Evolutionary conservation across 2,329 filamentous ascomycete genomes (phyloP).

Genomic region (Huntiella savannae): DNA sequence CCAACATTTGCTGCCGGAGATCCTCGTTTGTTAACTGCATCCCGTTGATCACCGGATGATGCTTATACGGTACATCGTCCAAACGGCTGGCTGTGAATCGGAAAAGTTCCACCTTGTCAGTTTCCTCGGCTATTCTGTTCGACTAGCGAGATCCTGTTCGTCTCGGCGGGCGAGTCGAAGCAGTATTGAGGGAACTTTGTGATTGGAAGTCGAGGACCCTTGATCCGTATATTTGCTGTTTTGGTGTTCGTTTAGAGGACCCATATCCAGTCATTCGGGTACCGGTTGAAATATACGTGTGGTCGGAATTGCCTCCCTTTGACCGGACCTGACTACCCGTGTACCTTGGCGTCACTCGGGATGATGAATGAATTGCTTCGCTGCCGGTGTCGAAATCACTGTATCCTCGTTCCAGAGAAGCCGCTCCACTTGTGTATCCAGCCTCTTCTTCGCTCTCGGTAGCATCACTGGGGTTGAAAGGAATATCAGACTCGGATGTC

Average conservation of each 20-base stretch:
- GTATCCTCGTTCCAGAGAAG: constrained; percentile 2
- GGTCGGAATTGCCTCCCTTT: constrained; percentile 25
- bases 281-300: constrained; percentile 32
- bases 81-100: constrained; percentile 66
- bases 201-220: constrained; percentile 2
- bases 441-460: constrained; percentile 54
- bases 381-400: constrained; percentile 24
- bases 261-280: not conserved
- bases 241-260: constrained; percentile 20
- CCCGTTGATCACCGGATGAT: constrained; percentile 39
- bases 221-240: constrained; percentile 28
- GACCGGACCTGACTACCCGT: too few relatives aligned
- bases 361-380: too few relatives aligned
- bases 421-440: not conserved
- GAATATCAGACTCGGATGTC: constrained; percentile 33
- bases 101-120: too few relatives aligned
- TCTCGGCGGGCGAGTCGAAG: constrained; percentile 25
- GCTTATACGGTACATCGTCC: constrained; percentile 64
- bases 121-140: not conserved
- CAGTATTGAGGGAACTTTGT: constrained; percentile 7
- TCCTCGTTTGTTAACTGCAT: constrained; percentile 54
- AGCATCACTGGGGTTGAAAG: constrained; percentile 35
- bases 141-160: constrained; percentile 22
- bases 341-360: too few relatives aligned
- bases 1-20: constrained; percentile 76